phyloP scores from a whole-genome alignment of 1,284 basidiomycete genomes.

The Cryptococcus maquisensis region DNA sequence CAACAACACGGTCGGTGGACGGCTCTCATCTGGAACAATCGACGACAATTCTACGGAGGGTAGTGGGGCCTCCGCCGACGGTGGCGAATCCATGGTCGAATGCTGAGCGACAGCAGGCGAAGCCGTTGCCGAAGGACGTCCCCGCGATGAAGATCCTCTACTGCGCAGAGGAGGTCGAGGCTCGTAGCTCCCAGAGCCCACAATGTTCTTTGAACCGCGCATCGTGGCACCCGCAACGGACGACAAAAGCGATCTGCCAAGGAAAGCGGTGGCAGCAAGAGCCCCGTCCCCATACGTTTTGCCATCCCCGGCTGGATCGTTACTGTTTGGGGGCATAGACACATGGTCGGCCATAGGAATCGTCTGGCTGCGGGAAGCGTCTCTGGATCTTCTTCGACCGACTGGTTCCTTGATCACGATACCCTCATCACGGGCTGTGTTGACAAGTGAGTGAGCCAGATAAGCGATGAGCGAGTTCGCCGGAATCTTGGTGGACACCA shows the following conservation, averaged over 20 bases:
- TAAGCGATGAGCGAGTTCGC: constrained; percentile 60
- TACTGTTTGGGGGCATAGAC: not conserved
- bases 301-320: not conserved
- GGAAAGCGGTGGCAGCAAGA: constrained; percentile 30
- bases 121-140: constrained; percentile 18
- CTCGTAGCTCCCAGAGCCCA: constrained; percentile 17
- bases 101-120: not conserved
- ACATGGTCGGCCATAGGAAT: constrained; percentile 48
- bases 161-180: constrained; percentile 47
- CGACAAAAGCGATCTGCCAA: constrained; percentile 34
- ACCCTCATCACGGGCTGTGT: constrained; percentile 65
- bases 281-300: constrained; percentile 34
- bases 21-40: constrained; percentile 76
- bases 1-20: constrained; percentile 65
- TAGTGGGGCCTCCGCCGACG: constrained; percentile 23
- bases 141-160: constrained; percentile 31
- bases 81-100: constrained; percentile 19
- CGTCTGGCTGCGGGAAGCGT: constrained; percentile 22
- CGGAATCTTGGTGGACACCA: constrained; percentile 62
- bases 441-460: constrained; percentile 68
- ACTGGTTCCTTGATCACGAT: constrained; percentile 51
- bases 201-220: constrained; percentile 26
- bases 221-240: constrained; percentile 33
- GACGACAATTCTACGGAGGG: constrained; percentile 75
- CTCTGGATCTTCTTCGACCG: constrained; percentile 16